Evolutionary conservation across 345 rosid genomes (phyloP), one percentile per base, ranked within the genome.

Genomic region (Theobroma cacao): DNA sequence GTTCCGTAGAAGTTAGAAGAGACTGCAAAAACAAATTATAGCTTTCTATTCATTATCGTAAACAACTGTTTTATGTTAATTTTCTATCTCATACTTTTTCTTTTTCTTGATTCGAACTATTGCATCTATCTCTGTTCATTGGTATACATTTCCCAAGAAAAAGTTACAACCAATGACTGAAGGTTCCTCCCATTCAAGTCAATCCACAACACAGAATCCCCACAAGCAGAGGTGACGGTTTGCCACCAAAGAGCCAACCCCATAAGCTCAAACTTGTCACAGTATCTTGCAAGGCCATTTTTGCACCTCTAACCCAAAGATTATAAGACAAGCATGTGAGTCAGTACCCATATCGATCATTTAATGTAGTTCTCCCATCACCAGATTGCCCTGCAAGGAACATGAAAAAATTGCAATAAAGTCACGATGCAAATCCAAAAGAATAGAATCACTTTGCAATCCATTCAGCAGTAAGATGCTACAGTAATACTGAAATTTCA

Each of bases 351-450:
- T 72, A 88, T 24, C 93, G 92, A 47, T 96, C 97, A 79, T 96
- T 96, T 47, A 94, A 86, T 61, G 93, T 82, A 0, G 99, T 96
- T 79, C 97, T 86, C 34, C 99, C 97, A 81, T 96, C 98, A 63
- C 98, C 99, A 15, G 97, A 91, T 90, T 96, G 99, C 40, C 98
- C 99, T 96, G 88, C 85, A 84, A 79, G 75, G 33, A 76, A 77
- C 26, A 63, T 31, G 79, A 61, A 74, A 60, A 40, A 43, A 1
- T 24, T 41, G 41, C 40, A 64, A 47, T 26, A 62, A 56, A 22
- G 43, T 17, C 14, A 3, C 33, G 11, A 10, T 36, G 13, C 40
- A 72, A 45, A 30, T 62, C 9, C 48, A 50, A 71, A 9, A 24
- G 41, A 26, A 73, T 20, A 41, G 30, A 61, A 50, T 45, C 31